Percentiles rank a stretch among this genome's conserved stretches.
Evolutionary conservation across 2,329 filamentous ascomycete genomes (phyloP).

Genomic region (Byssothecium circinans): DNA sequence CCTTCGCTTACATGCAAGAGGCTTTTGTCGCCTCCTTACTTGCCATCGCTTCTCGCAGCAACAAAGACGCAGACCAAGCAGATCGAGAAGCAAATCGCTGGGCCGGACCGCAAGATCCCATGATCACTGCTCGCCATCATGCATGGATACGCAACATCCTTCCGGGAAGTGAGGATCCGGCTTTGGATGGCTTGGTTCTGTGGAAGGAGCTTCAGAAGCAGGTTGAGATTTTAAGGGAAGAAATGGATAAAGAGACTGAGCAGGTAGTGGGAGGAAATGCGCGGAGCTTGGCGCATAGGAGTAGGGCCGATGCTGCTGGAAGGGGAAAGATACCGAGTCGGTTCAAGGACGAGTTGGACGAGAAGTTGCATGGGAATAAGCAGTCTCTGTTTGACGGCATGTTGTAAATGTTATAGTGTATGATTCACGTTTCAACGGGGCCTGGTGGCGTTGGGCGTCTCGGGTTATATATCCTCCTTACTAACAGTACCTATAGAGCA

Average conservation of each 20-base stretch:
- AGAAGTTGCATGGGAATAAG: constrained; percentile 15
- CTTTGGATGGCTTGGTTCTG: constrained; percentile 43
- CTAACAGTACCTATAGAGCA: too few relatives aligned
- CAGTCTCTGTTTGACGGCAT: background rate
- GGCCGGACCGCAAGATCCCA: constrained; percentile 32
- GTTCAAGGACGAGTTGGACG: constrained; percentile 25
- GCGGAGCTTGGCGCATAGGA: background rate
- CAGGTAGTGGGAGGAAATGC: background rate
- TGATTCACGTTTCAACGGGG: too few relatives aligned
- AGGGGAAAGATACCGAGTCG: background rate
- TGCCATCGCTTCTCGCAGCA: constrained; percentile 34
- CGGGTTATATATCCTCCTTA: too few relatives aligned
- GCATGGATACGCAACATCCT: background rate
- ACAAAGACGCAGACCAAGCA: constrained; percentile 13
- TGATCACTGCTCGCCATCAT: constrained; percentile 10
- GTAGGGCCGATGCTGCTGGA: background rate
- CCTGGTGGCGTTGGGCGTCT: too few relatives aligned
- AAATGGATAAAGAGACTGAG: constrained; percentile 36
- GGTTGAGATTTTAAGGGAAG: constrained; percentile 46
- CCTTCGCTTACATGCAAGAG: constrained; percentile 52
- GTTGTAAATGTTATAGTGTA: too few relatives aligned
- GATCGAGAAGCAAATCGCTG: constrained; percentile 19
- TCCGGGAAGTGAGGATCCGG: constrained; percentile 15
- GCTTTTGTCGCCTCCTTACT: constrained; percentile 47
- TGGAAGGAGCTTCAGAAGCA: constrained; percentile 49